Conservation (phyloP, 1,139 yeast genomes). For the Arxiozyma telluris region DNA sequence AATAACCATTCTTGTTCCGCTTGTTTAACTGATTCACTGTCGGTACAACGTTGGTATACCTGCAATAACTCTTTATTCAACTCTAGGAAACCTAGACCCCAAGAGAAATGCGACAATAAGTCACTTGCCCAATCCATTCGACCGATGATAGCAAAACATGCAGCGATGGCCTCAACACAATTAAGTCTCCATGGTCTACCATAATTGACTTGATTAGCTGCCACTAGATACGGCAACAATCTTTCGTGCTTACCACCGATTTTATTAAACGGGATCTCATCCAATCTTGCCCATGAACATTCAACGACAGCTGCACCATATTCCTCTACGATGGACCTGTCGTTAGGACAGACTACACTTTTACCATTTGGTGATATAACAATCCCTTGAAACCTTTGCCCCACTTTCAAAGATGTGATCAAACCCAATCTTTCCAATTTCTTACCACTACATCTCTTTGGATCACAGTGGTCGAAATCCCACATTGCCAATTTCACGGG, state of each 20-base stretch:
- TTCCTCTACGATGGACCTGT: constrained; percentile 63
- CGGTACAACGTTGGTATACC: constrained; percentile 70
- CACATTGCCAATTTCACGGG: constrained; percentile 79
- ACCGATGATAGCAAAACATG: constrained; percentile 93
- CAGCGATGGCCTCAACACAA: constrained; percentile 96
- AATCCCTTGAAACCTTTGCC: constrained; percentile 85
- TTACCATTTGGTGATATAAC: constrained; percentile 93
- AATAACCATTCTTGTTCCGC: constrained; percentile 76
- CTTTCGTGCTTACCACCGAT: constrained; percentile 91
- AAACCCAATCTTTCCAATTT: constrained; percentile 83
- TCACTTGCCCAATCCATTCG: constrained; percentile 81
- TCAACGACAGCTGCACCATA: constrained; percentile 95
- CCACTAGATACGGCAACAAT: constrained; percentile 81
- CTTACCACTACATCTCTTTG: constrained; percentile 94
- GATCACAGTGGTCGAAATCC: constrained; percentile 98
- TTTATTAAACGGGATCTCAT: constrained; percentile 86
- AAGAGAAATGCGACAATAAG: constrained; percentile 69
- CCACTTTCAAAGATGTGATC: constrained; percentile 68
- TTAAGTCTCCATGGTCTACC: constrained; percentile 95
- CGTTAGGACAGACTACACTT: constrained; percentile 85
- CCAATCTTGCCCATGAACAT: constrained; percentile 96
- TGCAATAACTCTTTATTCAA: constrained; percentile 73
- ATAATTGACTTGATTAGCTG: constrained; percentile 94
- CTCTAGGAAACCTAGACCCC: constrained; percentile 84
- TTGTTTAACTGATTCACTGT: constrained; percentile 57